Conservation (phyloP, 306 rosid species). For the Medicago ruthenica region DNA sequence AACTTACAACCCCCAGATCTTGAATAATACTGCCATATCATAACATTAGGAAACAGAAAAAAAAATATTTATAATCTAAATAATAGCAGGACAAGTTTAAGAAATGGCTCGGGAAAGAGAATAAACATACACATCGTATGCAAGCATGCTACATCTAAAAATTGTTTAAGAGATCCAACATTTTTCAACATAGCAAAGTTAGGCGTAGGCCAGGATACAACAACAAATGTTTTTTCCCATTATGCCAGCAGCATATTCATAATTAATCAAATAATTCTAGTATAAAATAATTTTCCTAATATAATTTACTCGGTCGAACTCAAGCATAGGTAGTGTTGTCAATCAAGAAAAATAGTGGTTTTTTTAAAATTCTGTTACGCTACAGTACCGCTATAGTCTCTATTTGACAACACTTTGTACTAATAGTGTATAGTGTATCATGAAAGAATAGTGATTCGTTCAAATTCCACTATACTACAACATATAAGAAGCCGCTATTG, state of each 20-base stretch:
- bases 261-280: slow-evolving; percentile 25
- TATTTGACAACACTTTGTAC: too few species aligned
- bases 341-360: neutral
- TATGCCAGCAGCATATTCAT: slow-evolving; percentile 15
- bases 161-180: slow-evolving; percentile 15
- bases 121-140: slow-evolving; percentile 16
- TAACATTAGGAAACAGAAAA: slow-evolving; percentile 43
- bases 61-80: neutral
- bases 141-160: slow-evolving; percentile 18
- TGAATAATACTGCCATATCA: slow-evolving; percentile 73
- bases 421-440: too few species aligned
- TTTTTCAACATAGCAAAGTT: slow-evolving; percentile 13
- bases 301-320: neutral
- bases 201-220: slow-evolving; percentile 7
- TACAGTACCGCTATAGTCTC: too few species aligned
- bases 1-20: slow-evolving; percentile 88
- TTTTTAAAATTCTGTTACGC: too few species aligned
- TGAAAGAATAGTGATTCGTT: too few species aligned
- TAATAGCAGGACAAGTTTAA: slow-evolving; percentile 17
- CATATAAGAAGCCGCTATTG: too few species aligned
- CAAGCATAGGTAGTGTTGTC: neutral
- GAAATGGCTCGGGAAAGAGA: slow-evolving; percentile 1
- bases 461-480: too few species aligned
- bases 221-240: neutral
- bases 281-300: neutral